Conservation (phyloP, 306 rosid genomes). For the Malus orientalis region DNA sequence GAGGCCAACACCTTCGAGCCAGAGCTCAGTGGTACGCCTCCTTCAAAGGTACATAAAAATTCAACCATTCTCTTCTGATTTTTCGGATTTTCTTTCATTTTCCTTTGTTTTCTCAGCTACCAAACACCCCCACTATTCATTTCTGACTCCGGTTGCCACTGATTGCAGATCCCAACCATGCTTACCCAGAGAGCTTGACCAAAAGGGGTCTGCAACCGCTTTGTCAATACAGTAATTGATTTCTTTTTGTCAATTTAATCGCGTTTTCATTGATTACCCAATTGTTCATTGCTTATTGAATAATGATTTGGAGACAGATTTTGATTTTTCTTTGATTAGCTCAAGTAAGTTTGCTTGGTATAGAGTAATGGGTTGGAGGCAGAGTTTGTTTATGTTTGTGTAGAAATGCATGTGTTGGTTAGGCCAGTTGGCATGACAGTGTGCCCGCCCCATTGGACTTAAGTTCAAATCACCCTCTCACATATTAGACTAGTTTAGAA, state of each 20-base stretch:
- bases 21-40: conserved; percentile 88
- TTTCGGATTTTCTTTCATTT: not conserved
- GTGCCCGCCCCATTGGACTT: not conserved
- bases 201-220: conserved; percentile 53
- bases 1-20: conserved; percentile 63
- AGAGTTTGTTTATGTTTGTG: not conserved
- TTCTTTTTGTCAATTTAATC: not conserved
- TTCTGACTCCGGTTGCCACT: not conserved
- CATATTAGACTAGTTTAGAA: not conserved
- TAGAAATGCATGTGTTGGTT: not conserved
- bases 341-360: not conserved
- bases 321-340: not conserved
- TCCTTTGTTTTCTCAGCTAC: not conserved
- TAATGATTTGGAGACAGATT: not conserved
- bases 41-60: conserved; percentile 35
- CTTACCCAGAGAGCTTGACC: conserved; percentile 15
- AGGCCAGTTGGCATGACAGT: too few relatives aligned
- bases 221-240: conserved; percentile 44
- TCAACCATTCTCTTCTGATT: not conserved
- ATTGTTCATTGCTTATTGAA: not conserved
- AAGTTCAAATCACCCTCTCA: not conserved
- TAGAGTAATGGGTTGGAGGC: not conserved
- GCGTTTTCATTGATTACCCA: conserved; percentile 12
- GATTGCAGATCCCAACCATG: conserved; percentile 24
- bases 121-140: not conserved